These are phyloP conservation scores for Colletotrichum sp. DNA, from an alignment of 2,329 filamentous ascomycete genomes.

Conservation along the genomic window DNA sequence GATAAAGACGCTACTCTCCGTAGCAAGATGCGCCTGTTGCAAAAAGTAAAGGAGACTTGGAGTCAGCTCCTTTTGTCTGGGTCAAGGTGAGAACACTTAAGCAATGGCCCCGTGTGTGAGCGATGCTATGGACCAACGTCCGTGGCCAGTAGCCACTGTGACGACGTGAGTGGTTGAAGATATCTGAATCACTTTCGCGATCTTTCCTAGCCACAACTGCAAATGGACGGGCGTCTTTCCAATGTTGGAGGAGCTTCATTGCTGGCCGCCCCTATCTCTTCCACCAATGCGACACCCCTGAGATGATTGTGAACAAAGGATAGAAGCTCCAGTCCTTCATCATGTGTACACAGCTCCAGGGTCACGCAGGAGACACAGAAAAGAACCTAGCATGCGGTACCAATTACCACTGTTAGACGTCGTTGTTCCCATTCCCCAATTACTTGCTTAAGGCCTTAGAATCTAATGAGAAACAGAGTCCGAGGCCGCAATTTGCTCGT, in stretches of 20 bases:
- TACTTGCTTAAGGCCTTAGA: rapidly evolving
- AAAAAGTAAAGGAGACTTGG: neutral
- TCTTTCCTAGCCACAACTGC: neutral
- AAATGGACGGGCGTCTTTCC: neutral
- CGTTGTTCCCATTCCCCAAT: neutral
- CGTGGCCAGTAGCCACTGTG: neutral
- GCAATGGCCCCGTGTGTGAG: neutral
- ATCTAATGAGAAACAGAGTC: neutral
- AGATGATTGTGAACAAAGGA: neutral
- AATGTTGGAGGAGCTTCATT: neutral
- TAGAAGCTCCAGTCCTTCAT: neutral
- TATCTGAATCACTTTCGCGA: neutral
- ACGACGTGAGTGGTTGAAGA: neutral
- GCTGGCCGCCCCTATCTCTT: neutral
- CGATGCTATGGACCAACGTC: neutral
- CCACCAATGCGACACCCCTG: neutral
- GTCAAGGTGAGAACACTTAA: neutral
- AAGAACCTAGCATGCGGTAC: neutral
- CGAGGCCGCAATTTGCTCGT: neutral
- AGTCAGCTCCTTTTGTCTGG: neutral
- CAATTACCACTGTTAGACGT: neutral
- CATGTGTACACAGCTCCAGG: neutral
- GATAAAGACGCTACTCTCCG: neutral
- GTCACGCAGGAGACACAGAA: neutral
- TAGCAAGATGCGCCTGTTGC: neutral